phyloP scores from a whole-genome alignment of 495 filamentous ascomycete genomes.

The Amorphotheca resinae region DNA sequence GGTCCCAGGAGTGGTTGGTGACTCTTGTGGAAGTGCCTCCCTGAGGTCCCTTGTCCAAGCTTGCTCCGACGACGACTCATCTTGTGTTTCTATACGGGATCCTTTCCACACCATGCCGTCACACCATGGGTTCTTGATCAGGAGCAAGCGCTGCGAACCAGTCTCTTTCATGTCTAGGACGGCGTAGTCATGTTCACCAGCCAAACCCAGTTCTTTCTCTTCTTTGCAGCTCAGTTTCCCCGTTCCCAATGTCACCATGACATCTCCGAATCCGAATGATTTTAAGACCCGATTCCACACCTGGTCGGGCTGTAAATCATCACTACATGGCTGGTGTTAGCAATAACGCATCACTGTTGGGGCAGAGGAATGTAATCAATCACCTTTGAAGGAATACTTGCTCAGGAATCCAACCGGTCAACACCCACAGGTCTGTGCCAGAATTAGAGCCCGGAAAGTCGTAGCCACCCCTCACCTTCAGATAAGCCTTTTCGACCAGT shows the following conservation, averaged over 20 bases:
- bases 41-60: conserved; percentile 10
- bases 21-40: conserved; percentile 6
- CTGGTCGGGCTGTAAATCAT: conserved; percentile 59
- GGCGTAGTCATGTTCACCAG: conserved; percentile 87
- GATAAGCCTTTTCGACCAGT: conserved; percentile 88
- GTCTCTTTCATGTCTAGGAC: conserved; percentile 67
- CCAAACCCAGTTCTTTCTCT: conserved; percentile 68
- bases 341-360: conserved; percentile 5
- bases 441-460: conserved; percentile 99
- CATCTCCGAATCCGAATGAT: conserved; percentile 65
- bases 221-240: conserved; percentile 61
- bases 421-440: conserved; percentile 77
- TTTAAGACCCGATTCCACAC: conserved; percentile 70
- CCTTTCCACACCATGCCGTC: conserved; percentile 61
- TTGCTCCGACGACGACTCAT: not conserved
- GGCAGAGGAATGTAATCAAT: no score
- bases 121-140: conserved; percentile 95
- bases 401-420: conserved; percentile 95
- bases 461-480: conserved; percentile 95
- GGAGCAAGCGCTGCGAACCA: conserved; percentile 48
- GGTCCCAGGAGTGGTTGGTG: conserved; percentile 41
- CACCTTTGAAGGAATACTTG: conserved; percentile 78
- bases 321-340: conserved; percentile 22
- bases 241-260: conserved; percentile 82
- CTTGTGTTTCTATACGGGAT: conserved; percentile 1